Evolutionary conservation across 305 asterid species (phyloP).

Genomic region (Fraxinus velutina): DNA sequence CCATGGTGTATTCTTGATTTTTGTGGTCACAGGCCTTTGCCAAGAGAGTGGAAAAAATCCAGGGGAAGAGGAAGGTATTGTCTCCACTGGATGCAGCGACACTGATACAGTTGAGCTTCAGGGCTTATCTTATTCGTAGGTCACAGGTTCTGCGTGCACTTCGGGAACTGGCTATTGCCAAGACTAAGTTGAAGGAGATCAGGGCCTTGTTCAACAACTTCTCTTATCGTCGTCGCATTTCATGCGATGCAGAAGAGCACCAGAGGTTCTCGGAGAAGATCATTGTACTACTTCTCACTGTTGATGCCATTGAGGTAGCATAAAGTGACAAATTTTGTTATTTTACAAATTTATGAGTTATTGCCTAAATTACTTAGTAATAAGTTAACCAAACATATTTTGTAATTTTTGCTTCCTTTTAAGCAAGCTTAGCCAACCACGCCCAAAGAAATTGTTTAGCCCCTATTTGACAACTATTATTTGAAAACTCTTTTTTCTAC

Average conservation of each 20-base stretch:
- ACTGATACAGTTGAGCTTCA: slow-evolving; percentile 67
- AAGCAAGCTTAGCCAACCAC: background rate
- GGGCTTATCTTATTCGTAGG: slow-evolving; percentile 71
- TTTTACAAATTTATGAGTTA: background rate
- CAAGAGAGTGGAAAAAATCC: slow-evolving; percentile 61
- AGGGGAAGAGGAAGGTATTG: slow-evolving; percentile 73
- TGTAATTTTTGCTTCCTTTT: background rate
- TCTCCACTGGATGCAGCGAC: slow-evolving; percentile 65
- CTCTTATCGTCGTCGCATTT: slow-evolving; percentile 68
- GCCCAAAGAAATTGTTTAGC: background rate
- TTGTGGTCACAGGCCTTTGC: slow-evolving; percentile 57
- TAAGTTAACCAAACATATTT: background rate
- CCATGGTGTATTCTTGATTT: background rate
- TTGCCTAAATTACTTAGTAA: background rate
- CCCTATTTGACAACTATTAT: too few relatives aligned
- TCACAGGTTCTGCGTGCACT: slow-evolving; percentile 83
- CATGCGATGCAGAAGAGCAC: slow-evolving; percentile 73
- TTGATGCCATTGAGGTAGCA: slow-evolving; percentile 86
- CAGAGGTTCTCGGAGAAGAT: slow-evolving; percentile 90
- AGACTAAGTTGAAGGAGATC: slow-evolving; percentile 80
- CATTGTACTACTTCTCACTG: slow-evolving; percentile 83
- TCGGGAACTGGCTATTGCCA: slow-evolving; percentile 89
- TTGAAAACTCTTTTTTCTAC: too few relatives aligned
- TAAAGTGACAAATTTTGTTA: background rate
- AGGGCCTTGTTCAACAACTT: slow-evolving; percentile 85